Evolutionary conservation across 163 green algal genomes (phyloP).

Genomic region (Trebouxia gelatinosa): DNA sequence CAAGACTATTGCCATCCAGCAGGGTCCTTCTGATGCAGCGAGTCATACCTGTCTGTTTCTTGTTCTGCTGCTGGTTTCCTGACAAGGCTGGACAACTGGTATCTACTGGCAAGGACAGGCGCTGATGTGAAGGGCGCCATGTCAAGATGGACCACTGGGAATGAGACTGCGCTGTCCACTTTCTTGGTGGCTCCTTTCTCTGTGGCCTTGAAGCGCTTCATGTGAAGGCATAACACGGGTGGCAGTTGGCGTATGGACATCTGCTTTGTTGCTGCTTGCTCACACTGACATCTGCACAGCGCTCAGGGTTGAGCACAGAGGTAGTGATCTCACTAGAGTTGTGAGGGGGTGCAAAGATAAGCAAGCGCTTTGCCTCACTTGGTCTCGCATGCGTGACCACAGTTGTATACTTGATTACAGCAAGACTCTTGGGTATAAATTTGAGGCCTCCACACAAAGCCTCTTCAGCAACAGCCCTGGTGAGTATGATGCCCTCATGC

Average conservation of each 20-base stretch:
- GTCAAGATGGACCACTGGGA: constrained; percentile 73
- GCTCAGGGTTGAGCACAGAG: not conserved
- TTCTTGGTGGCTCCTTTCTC: constrained; percentile 9
- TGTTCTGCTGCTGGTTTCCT: not conserved
- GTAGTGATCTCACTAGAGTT: not conserved
- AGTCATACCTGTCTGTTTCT: too few relatives aligned
- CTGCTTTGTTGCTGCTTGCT: constrained; percentile 75
- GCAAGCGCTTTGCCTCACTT: not conserved
- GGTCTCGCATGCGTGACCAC: not conserved
- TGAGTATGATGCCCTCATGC: not conserved
- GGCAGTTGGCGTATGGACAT: constrained; percentile 79
- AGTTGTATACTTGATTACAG: not conserved
- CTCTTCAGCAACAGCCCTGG: not conserved
- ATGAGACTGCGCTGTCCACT: constrained; percentile 52
- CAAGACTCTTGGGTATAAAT: not conserved
- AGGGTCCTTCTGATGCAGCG: too few relatives aligned
- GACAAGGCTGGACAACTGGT: not conserved
- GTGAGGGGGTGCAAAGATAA: not conserved
- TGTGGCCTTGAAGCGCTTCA: constrained; percentile 87
- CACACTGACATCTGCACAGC: constrained; percentile 37
- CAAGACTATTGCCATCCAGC: too few relatives aligned
- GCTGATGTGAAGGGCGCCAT: constrained; percentile 70
- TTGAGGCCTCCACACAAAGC: not conserved
- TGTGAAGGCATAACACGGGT: constrained; percentile 83
- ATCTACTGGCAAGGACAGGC: constrained; percentile 1